Evolutionary conservation across 169 alveolate genomes (phyloP), one percentile per base, ranked within the genome.

Genomic region (Cryptosporidium baileyi): DNA sequence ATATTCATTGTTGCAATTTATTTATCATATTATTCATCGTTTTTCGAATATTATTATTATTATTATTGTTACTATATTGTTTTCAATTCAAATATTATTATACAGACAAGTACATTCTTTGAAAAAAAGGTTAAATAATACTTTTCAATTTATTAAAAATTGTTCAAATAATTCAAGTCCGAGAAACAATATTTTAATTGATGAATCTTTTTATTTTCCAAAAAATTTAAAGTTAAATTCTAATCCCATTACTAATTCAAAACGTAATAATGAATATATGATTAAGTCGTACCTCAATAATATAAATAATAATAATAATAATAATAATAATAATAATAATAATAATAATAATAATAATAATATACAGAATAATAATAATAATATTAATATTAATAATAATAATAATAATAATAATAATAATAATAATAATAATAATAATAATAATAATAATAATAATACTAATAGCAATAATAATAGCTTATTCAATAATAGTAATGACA

Each of bases 101-200:
- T 74, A 41, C n/a, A 51, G 40, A 57, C 60, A 74, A 19, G 44
- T 51, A n/a, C 17, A 52, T 57, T 54, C 85, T 3, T 17, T 74
- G n/a, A 74, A 74, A 26, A 74, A 61, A 74, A 74, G 67, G 22
- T 67, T 74, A 7, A 67, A 74, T 9, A 74, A 74, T 26, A 54
- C 85, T 1, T 22, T 74, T 11, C 85, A 74, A 41, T 74, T 74
- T 22, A 51, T 74, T 13, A 74, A 74, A 26, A 51, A 57, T n/a
- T 74, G 36, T 11, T 47, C 59, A 13, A 65, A 19, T 9, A 30
- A 49, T 26, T 3, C 63, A 5, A 65, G 63, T 47, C 81, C 81
- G 3, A 65, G n/a, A 65, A 51, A 36, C 7, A 51, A 51, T 6
- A 8, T 65, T 8, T n/a, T 65, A 30, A n/a, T 65, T n/a, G 81